These are phyloP conservation scores for Bipolaris cookei DNA, from an alignment of 2,329 filamentous ascomycete species.

Conservation along the genomic window DNA sequence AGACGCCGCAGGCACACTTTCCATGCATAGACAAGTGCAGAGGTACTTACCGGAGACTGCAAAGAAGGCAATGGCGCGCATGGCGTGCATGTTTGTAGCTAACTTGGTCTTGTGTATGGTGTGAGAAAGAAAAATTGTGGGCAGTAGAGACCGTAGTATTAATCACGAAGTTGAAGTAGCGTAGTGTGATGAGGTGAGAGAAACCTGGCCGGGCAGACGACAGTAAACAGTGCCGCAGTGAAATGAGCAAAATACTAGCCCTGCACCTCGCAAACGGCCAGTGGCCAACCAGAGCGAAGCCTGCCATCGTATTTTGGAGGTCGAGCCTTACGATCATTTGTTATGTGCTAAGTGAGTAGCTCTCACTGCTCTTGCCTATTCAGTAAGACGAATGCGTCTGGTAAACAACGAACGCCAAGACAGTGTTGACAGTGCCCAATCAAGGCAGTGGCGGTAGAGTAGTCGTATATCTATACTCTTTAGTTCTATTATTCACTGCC, in stretches of 20 bases:
- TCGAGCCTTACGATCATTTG: slow-evolving; percentile 13
- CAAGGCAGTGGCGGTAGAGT: no score
- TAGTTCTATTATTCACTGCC: no score
- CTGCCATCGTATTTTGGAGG: slow-evolving; percentile 13
- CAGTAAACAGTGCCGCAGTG: slow-evolving; percentile 6
- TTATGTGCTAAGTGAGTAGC: slow-evolving; percentile 1
- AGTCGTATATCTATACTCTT: no score
- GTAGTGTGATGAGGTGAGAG: slow-evolving; percentile 6
- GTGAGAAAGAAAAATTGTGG: background rate
- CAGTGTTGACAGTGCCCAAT: no score
- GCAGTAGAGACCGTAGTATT: slow-evolving; percentile 1
- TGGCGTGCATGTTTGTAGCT: slow-evolving; percentile 13
- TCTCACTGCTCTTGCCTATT: background rate
- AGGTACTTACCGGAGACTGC: slow-evolving; percentile 20
- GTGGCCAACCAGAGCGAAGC: slow-evolving; percentile 18
- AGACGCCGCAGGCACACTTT: background rate
- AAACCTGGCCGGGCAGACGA: background rate
- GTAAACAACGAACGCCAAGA: no score
- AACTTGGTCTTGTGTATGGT: background rate
- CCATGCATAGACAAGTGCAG: background rate
- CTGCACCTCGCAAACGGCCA: slow-evolving; percentile 8
- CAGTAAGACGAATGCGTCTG: no score
- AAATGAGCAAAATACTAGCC: slow-evolving; percentile 9
- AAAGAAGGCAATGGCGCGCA: slow-evolving; percentile 17
- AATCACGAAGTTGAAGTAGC: slow-evolving; percentile 6